A percentile compares a stretch with the other conserved stretches of the same genome.
Evolutionary conservation across 805 yeast genomes (phyloP).

Genomic region (Starmerella floricola): DNA sequence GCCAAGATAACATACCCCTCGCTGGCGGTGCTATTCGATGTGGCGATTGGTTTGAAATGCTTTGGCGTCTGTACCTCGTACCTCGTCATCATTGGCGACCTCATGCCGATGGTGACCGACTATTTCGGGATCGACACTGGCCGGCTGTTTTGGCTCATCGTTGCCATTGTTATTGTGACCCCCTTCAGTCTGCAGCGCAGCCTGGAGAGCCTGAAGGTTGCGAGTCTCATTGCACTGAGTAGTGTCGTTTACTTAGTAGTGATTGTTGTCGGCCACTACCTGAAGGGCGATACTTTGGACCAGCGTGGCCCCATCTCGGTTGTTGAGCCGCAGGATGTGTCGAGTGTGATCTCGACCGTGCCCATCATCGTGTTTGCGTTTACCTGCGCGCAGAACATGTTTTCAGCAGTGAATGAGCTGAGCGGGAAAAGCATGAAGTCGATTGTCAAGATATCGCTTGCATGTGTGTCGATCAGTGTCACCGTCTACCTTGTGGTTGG

Average conservation of each 20-base stretch:
- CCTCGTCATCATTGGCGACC: conserved; percentile 59
- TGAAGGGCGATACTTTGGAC: conserved; percentile 43
- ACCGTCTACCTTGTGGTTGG: conserved; percentile 61
- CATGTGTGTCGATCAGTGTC: conserved; percentile 50
- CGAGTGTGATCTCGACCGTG: conserved; percentile 51
- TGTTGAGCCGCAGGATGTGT: conserved; percentile 35
- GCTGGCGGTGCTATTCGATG: conserved; percentile 53
- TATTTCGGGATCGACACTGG: conserved; percentile 34
- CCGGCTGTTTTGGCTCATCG: conserved; percentile 27
- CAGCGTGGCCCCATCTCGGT: conserved; percentile 41
- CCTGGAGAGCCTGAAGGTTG: conserved; percentile 72
- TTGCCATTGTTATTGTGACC: conserved; percentile 31
- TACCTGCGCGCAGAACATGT: conserved; percentile 94
- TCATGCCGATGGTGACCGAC: conserved; percentile 45
- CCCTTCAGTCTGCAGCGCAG: conserved; percentile 64
- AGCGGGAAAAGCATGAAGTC: conserved; percentile 39
- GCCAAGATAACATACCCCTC: conserved; percentile 59
- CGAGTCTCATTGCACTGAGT: conserved; percentile 69
- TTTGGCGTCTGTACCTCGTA: conserved; percentile 72
- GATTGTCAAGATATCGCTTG: conserved; percentile 37
- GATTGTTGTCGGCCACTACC: conserved; percentile 60
- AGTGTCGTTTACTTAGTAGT: conserved; percentile 69
- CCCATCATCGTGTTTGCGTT: conserved; percentile 92
- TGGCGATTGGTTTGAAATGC: conserved; percentile 65
- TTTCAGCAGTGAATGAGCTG: conserved; percentile 75